These are phyloP conservation scores for Orychophragmus violaceus DNA, from an alignment of 345 rosid genomes.

Conservation along the genomic window DNA sequence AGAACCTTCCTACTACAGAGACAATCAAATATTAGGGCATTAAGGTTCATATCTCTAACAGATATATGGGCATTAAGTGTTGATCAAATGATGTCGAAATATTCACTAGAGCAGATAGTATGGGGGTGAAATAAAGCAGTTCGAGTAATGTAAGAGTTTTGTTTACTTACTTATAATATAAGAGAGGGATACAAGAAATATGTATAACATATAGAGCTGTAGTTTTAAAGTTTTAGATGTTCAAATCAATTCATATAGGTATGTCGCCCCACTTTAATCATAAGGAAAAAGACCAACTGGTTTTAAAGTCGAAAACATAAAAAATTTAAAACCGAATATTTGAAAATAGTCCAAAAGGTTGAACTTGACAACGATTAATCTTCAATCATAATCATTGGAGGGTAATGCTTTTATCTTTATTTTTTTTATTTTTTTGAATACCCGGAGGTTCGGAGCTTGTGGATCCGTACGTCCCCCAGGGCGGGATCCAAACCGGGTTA, in stretches of 20 bases:
- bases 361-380: slow-evolving; percentile 16
- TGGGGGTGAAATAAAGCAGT: background rate
- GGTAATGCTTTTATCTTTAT: slow-evolving; percentile 15
- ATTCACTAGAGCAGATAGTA: background rate
- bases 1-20: too few relatives aligned
- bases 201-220: too few relatives aligned
- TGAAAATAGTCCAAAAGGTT: slow-evolving; percentile 1
- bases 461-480: too few relatives aligned
- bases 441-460: too few relatives aligned
- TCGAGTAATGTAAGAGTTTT: background rate
- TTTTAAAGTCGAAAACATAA: slow-evolving; percentile 9
- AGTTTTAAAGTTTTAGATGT: slow-evolving; percentile 17
- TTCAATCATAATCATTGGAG: slow-evolving; percentile 20
- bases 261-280: slow-evolving; percentile 23
- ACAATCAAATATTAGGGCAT: too few relatives aligned
- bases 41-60: too few relatives aligned
- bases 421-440: too few relatives aligned
- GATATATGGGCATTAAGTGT: too few relatives aligned
- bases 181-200: too few relatives aligned
- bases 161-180: too few relatives aligned
- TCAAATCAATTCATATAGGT: slow-evolving; percentile 20
- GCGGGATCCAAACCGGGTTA: too few relatives aligned
- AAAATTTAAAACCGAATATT: background rate
- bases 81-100: background rate
- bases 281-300: slow-evolving; percentile 28